phyloP scores from a whole-genome alignment of 1,284 basidiomycete species.

The Moesziomyces globuligerus region DNA sequence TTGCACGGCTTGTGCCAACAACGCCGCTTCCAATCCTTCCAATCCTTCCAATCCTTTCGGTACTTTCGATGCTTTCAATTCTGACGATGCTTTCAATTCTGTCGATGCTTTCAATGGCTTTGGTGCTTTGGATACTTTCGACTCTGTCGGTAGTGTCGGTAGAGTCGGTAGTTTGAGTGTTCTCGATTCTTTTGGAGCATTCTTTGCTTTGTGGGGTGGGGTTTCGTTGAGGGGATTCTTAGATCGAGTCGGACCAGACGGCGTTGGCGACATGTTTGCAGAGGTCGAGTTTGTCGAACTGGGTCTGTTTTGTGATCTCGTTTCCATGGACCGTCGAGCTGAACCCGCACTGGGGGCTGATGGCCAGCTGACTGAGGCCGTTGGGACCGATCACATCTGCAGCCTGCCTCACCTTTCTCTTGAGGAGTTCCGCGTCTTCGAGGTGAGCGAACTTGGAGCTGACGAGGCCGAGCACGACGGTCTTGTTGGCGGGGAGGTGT shows the following conservation, averaged over 20 bases:
- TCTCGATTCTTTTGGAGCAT: too few relatives aligned
- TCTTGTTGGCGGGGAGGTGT: conserved; percentile 76
- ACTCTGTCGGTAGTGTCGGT: too few relatives aligned
- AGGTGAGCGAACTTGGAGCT: conserved; percentile 78
- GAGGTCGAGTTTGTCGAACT: conserved; percentile 73
- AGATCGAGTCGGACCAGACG: conserved; percentile 41
- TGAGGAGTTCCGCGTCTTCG: conserved; percentile 74
- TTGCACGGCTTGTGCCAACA: too few relatives aligned
- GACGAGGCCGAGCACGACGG: conserved; percentile 78
- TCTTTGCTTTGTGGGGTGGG: too few relatives aligned
- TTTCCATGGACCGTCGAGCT: conserved; percentile 71
- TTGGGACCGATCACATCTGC: conserved; percentile 72
- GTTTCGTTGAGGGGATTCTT: too few relatives aligned
- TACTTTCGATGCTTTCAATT: too few relatives aligned
- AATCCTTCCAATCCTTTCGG: too few relatives aligned
- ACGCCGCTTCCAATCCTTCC: too few relatives aligned
- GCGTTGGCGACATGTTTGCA: conserved; percentile 70
- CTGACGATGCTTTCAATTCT: too few relatives aligned
- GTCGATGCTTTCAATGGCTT: too few relatives aligned
- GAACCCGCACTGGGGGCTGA: conserved; percentile 81
- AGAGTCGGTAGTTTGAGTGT: too few relatives aligned
- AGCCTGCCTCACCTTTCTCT: conserved; percentile 75
- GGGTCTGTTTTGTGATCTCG: conserved; percentile 70
- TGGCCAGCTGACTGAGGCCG: conserved; percentile 74
- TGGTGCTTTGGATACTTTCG: too few relatives aligned